Percentiles rank a stretch among this genome's conserved stretches.
phyloP scores from a whole-genome alignment of 192 early-diverging fungal species.

The Mortierella antarctica region DNA sequence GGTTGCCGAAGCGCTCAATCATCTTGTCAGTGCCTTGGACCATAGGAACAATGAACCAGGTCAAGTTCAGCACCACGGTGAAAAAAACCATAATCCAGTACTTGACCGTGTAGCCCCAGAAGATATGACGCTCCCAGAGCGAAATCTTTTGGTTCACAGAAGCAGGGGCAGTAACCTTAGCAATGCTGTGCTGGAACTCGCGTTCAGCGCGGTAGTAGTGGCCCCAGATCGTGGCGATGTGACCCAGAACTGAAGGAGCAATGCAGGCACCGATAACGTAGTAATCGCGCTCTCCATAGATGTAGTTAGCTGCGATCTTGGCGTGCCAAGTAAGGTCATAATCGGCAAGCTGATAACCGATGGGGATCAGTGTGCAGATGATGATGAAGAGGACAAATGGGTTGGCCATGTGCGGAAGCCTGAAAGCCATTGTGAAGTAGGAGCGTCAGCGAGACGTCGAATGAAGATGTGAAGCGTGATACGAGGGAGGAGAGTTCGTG shows the following conservation, averaged over 20 bases:
- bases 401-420: slow-evolving; percentile 14
- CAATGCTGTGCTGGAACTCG: slow-evolving; percentile 53
- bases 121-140: slow-evolving; percentile 52
- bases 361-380: slow-evolving; percentile 30
- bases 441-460: neutral
- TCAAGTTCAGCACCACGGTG: slow-evolving; percentile 24
- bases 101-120: slow-evolving; percentile 50
- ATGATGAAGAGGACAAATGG: slow-evolving; percentile 35
- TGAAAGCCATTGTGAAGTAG: slow-evolving; percentile 29
- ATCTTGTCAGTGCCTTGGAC: slow-evolving; percentile 3
- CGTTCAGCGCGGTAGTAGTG: slow-evolving; percentile 52
- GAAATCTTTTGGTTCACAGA: slow-evolving; percentile 48
- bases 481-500: neutral
- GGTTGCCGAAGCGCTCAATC: slow-evolving; percentile 16
- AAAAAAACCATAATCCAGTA: slow-evolving; percentile 42
- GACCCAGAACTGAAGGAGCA: slow-evolving; percentile 31
- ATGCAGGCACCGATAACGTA: slow-evolving; percentile 38
- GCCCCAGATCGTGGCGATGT: slow-evolving; percentile 49
- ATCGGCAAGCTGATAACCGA: slow-evolving; percentile 39
- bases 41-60: slow-evolving; percentile 32
- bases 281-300: slow-evolving; percentile 36
- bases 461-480: neutral
- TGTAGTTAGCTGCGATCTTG: slow-evolving; percentile 27
- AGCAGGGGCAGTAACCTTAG: slow-evolving; percentile 43
- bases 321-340: slow-evolving; percentile 29